These are phyloP conservation scores for Hypoxylon intermedium DNA, from an alignment of 495 filamentous ascomycete genomes.

Conservation along the genomic window DNA sequence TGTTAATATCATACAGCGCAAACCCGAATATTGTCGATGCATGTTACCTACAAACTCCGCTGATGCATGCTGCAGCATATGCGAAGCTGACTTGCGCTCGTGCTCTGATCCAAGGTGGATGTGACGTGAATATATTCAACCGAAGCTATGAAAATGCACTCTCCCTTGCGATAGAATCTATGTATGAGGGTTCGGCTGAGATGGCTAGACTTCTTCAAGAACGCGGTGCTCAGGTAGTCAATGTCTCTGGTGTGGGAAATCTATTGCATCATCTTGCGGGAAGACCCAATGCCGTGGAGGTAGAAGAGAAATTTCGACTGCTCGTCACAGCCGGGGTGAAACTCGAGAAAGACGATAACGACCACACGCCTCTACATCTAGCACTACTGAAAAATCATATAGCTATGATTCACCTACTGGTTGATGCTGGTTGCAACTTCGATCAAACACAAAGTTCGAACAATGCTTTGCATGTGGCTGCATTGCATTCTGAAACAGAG, in stretches of 20 bases:
- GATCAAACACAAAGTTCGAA: background rate
- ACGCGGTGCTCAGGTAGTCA: background rate
- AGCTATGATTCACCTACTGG: conserved; percentile 9
- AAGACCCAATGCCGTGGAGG: background rate
- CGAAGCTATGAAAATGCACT: background rate
- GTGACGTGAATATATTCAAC: conserved; percentile 13
- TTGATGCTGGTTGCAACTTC: conserved; percentile 19
- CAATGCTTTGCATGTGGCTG: background rate
- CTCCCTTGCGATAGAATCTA: background rate
- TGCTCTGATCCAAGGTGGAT: conserved; percentile 7
- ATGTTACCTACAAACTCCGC: background rate
- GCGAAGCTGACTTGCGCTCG: background rate
- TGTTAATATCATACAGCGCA: conserved; percentile 17
- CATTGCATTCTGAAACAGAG: background rate
- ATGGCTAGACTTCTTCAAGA: background rate
- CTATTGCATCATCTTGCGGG: background rate
- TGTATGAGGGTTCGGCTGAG: background rate
- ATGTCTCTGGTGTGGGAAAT: background rate
- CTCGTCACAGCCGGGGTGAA: background rate
- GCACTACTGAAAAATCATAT: background rate
- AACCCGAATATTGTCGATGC: background rate
- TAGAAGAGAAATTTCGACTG: conserved; percentile 13
- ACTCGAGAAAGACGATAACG: background rate
- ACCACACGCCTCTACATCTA: background rate
- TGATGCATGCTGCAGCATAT: background rate